These are phyloP conservation scores for Tolypocladium endophyticum DNA, from an alignment of 2,329 filamentous ascomycete genomes.

Conservation along the genomic window DNA sequence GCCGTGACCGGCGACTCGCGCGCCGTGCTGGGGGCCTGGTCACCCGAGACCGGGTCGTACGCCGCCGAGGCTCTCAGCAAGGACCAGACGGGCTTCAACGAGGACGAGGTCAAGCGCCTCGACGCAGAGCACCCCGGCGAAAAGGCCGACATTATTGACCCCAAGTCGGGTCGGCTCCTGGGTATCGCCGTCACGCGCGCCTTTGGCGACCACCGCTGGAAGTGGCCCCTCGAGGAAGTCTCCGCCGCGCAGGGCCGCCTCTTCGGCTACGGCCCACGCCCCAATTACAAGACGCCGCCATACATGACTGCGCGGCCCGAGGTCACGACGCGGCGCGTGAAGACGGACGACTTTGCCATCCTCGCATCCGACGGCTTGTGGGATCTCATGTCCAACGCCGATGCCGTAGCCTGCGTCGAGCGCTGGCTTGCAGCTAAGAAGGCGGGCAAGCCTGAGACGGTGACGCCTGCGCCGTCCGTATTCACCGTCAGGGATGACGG, in stretches of 20 bases:
- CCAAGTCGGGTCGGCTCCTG: conserved; percentile 45
- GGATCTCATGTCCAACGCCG: conserved; percentile 45
- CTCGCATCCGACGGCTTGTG: conserved; percentile 59
- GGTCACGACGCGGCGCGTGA: conserved; percentile 44
- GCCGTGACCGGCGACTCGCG: conserved; percentile 60
- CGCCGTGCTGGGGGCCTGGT: conserved; percentile 47
- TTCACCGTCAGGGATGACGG: conserved; percentile 9
- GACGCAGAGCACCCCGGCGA: conserved; percentile 51
- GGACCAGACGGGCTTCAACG: conserved; percentile 58
- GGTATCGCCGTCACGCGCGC: conserved; percentile 53
- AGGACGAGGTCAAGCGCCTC: conserved; percentile 45
- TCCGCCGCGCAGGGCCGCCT: conserved; percentile 28
- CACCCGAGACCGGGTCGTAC: conserved; percentile 32
- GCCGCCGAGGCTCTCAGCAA: conserved; percentile 42
- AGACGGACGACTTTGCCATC: conserved; percentile 46
- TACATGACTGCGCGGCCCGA: conserved; percentile 60
- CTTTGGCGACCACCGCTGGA: conserved; percentile 60
- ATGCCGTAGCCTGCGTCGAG: conserved; percentile 47
- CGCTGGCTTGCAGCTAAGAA: conserved; percentile 34
- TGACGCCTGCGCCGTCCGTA: conserved; percentile 6
- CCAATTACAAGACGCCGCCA: conserved; percentile 44
- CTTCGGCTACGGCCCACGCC: conserved; percentile 32
- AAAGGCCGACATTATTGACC: conserved; percentile 35
- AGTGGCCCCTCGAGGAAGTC: conserved; percentile 44
- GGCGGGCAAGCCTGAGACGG: conserved; percentile 13